Conservation (phyloP, 768 basidiomycete species). For the Mycena pura region DNA sequence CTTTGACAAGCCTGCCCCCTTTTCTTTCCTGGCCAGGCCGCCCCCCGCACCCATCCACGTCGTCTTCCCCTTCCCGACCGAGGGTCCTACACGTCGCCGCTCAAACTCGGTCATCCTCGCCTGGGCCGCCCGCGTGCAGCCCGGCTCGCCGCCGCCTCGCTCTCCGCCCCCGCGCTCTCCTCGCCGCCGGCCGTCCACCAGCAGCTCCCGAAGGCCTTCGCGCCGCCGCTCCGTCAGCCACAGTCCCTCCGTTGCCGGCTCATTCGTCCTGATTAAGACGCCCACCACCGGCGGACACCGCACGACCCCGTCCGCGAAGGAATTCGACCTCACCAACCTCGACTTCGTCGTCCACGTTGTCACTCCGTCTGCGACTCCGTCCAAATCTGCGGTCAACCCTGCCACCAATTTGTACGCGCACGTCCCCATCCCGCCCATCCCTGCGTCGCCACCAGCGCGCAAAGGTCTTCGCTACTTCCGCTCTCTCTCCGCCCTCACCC, state of each 20-base stretch:
- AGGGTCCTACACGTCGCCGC: conserved; percentile 35
- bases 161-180: conserved; percentile 52
- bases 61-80: conserved; percentile 25
- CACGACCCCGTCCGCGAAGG: conserved; percentile 51
- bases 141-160: conserved; percentile 64
- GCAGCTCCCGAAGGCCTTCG: conserved; percentile 31
- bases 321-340: conserved; percentile 63
- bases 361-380: conserved; percentile 55
- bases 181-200: conserved; percentile 40
- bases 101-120: conserved; percentile 59
- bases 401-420: conserved; percentile 24
- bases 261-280: conserved; percentile 54
- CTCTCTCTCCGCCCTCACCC: conserved; percentile 57
- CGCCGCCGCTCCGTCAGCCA: conserved; percentile 46
- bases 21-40: conserved; percentile 5
- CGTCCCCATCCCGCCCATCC: conserved; percentile 32
- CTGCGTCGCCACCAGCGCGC: conserved; percentile 23
- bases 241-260: conserved; percentile 48
- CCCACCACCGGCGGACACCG: conserved; percentile 39
- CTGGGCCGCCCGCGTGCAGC: conserved; percentile 73
- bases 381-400: conserved; percentile 33
- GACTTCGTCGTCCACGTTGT: conserved; percentile 71
- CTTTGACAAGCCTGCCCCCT: too few relatives aligned
- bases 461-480: conserved; percentile 52
- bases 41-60: conserved; percentile 10